These are phyloP conservation scores for Trichocladium antarcticum DNA, from an alignment of 495 filamentous ascomycete genomes.

Conservation along the genomic window DNA sequence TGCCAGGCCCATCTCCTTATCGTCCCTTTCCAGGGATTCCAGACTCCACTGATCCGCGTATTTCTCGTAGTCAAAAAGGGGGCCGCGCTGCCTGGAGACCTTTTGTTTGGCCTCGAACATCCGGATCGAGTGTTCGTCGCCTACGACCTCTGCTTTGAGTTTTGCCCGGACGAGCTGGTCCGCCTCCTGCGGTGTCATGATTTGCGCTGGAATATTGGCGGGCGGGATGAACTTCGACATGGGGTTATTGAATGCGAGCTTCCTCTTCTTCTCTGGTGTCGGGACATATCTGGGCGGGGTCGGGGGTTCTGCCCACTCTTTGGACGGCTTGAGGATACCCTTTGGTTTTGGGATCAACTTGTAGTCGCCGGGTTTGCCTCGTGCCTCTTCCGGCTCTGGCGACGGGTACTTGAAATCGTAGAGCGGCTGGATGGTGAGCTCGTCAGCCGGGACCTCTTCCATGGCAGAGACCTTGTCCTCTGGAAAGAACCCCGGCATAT, in stretches of 20 bases:
- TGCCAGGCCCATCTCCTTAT: conserved; percentile 14
- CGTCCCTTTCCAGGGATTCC: conserved; percentile 11
- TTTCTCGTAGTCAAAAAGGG: neutral
- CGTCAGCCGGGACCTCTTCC: conserved; percentile 16
- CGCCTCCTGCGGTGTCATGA: conserved; percentile 10
- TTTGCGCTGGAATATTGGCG: conserved; percentile 10
- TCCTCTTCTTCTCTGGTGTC: conserved; percentile 19
- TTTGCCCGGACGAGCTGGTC: conserved; percentile 3
- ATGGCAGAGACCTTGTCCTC: conserved; percentile 7
- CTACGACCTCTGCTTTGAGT: conserved; percentile 8
- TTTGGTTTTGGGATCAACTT: conserved; percentile 14
- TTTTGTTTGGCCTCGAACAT: conserved; percentile 4
- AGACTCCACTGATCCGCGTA: neutral
- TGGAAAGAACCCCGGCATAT: conserved; percentile 14
- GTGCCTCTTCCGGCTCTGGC: conserved; percentile 1
- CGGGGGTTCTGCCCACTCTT: conserved; percentile 5
- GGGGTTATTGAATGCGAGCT: conserved; percentile 19
- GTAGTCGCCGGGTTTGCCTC: conserved; percentile 1
- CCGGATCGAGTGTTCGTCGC: conserved; percentile 9
- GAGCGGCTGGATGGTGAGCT: conserved; percentile 9
- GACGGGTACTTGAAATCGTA: conserved; percentile 15
- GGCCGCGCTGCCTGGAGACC: neutral
- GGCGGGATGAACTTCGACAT: conserved; percentile 15
- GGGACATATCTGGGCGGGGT: conserved; percentile 15
- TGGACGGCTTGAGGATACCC: conserved; percentile 20